Percentiles rank a stretch among this genome's conserved stretches.
phyloP scores from a whole-genome alignment of 768 basidiomycete genomes.

The Lactifluus hygrophoroides region DNA sequence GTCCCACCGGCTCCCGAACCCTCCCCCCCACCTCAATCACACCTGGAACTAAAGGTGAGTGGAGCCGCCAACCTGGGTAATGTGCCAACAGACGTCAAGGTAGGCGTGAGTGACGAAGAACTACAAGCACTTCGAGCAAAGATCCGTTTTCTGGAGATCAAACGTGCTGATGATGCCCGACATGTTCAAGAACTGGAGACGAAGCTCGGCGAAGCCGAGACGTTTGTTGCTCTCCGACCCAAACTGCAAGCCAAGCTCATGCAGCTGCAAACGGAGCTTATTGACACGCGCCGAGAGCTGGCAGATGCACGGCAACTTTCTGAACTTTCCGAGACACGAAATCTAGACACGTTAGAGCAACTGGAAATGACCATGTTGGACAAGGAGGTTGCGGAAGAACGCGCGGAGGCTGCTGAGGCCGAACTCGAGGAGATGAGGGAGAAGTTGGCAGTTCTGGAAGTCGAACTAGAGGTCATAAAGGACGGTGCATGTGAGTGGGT shows the following conservation, averaged over 20 bases:
- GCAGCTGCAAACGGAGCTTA: constrained; percentile 71
- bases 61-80: background rate
- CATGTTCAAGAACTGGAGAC: constrained; percentile 78
- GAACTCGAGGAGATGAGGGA: constrained; percentile 79
- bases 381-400: constrained; percentile 94
- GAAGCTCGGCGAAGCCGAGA: constrained; percentile 75
- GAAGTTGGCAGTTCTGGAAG: constrained; percentile 65
- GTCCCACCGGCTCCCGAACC: background rate
- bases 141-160: constrained; percentile 76
- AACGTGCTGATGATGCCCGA: constrained; percentile 79
- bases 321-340: constrained; percentile 56
- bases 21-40: constrained; percentile 10
- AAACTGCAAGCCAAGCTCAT: constrained; percentile 87
- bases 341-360: constrained; percentile 79
- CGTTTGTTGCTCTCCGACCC: constrained; percentile 75
- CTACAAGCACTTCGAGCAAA: constrained; percentile 77
- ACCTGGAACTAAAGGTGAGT: background rate
- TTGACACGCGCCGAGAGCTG: constrained; percentile 63
- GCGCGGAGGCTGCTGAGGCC: constrained; percentile 66
- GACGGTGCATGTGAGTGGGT: constrained; percentile 35
- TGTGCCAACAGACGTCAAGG: background rate
- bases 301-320: constrained; percentile 72
- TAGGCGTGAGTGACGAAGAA: constrained; percentile 41
- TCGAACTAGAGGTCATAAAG: constrained; percentile 75
- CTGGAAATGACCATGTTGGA: constrained; percentile 93